phyloP scores from a whole-genome alignment of 192 early-diverging fungal species.

The Coemansia sp. region DNA sequence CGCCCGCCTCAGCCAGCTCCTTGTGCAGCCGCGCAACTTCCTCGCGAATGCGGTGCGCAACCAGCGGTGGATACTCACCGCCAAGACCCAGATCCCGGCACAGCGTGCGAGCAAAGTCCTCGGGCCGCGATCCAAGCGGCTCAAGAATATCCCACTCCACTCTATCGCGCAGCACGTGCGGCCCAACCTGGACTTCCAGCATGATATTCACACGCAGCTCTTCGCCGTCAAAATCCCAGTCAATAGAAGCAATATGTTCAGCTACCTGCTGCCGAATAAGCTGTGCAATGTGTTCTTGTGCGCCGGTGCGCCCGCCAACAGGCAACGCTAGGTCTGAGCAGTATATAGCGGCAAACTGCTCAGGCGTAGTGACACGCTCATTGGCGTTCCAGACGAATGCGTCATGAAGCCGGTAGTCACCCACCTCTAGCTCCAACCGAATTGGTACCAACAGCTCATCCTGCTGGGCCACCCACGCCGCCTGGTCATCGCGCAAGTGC shows the following conservation, averaged over 20 bases:
- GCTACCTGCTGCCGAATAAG: constrained; percentile 51
- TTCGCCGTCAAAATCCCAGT: constrained; percentile 35
- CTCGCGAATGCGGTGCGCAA: constrained; percentile 53
- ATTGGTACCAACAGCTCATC: constrained; percentile 85
- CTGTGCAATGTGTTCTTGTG: constrained; percentile 44
- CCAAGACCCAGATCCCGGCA: constrained; percentile 51
- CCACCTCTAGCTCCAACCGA: constrained; percentile 85
- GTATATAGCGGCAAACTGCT: constrained; percentile 81
- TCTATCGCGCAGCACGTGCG: constrained; percentile 76
- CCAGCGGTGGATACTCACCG: constrained; percentile 51
- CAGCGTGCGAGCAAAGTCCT: constrained; percentile 50
- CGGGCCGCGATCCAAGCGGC: constrained; percentile 46
- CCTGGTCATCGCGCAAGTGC: constrained; percentile 52
- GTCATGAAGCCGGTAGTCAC: constrained; percentile 82
- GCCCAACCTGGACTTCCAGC: constrained; percentile 83
- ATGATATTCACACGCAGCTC: constrained; percentile 55
- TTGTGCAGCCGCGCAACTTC: constrained; percentile 44
- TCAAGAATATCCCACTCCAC: constrained; percentile 88
- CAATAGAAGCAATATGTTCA: constrained; percentile 40
- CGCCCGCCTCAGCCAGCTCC: constrained; percentile 42
- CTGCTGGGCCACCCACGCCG: constrained; percentile 59
- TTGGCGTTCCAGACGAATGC: constrained; percentile 93
- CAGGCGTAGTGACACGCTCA: constrained; percentile 74
- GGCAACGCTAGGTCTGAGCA: constrained; percentile 76
- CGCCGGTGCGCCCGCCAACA: constrained; percentile 17